phyloP scores from a whole-genome alignment of 2,329 filamentous ascomycete species.

The Whalleya microplaca region DNA sequence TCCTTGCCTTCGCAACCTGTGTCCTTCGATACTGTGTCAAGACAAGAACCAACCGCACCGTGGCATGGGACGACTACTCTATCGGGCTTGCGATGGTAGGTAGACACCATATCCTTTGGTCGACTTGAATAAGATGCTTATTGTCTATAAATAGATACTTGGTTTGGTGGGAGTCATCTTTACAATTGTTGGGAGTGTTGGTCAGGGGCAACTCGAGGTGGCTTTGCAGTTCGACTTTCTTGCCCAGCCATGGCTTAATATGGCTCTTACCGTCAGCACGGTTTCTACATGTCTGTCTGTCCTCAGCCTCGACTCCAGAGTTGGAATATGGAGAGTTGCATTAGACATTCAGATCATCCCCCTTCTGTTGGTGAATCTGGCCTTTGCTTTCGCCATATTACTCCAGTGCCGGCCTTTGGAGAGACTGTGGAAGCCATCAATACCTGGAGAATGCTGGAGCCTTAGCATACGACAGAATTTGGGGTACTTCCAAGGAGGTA shows the following conservation, averaged over 20 bases:
- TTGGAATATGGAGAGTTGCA: constrained; percentile 37
- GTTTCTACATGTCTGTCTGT: constrained; percentile 44
- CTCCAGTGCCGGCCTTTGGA: constrained; percentile 44
- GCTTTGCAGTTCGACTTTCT: constrained; percentile 42
- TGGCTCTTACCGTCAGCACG: constrained; percentile 41
- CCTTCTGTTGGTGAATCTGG: constrained; percentile 39
- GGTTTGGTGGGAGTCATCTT: constrained; percentile 41
- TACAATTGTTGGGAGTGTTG: constrained; percentile 38
- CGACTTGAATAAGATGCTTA: neutral
- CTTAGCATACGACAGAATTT: constrained; percentile 38
- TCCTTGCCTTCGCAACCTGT: constrained; percentile 40
- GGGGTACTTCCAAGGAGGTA: constrained; percentile 41
- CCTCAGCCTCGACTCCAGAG: constrained; percentile 35
- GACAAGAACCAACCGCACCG: constrained; percentile 29
- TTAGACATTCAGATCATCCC: constrained; percentile 37
- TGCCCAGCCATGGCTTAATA: constrained; percentile 42
- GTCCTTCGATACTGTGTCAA: constrained; percentile 39
- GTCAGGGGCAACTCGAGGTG: constrained; percentile 26
- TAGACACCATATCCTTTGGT: neutral
- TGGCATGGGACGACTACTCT: constrained; percentile 41
- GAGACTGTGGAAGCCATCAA: constrained; percentile 40
- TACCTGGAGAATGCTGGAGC: constrained; percentile 39
- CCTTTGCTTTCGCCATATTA: constrained; percentile 39
- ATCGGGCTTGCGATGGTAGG: constrained; percentile 39
- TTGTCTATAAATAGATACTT: constrained; percentile 32